Evolutionary conservation across 2,329 filamentous ascomycete genomes (phyloP).

Genomic region (Monosporascus sp.): DNA sequence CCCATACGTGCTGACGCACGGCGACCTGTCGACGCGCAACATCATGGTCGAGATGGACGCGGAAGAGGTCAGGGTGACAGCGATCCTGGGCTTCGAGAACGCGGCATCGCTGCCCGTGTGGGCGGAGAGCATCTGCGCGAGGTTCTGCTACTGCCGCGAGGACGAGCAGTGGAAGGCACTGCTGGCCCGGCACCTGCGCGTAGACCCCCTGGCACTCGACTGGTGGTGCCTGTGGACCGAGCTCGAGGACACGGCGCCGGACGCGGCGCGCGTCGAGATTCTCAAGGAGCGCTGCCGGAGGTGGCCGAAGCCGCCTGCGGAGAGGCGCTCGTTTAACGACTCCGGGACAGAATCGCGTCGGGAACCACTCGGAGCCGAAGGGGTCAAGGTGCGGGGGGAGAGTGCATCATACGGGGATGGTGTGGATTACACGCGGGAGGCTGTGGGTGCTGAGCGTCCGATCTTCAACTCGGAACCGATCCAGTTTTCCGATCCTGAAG

Average conservation of each 20-base stretch:
- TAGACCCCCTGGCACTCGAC: constrained; percentile 13
- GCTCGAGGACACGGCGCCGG: constrained; percentile 4
- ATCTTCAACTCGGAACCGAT: not conserved
- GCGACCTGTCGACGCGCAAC: constrained; percentile 20
- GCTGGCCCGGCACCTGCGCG: constrained; percentile 12
- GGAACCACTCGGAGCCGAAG: not conserved
- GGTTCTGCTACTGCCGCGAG: constrained; percentile 20
- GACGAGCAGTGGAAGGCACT: constrained; percentile 23
- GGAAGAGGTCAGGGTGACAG: constrained; percentile 8
- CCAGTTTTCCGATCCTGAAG: not conserved
- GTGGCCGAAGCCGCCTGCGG: constrained; percentile 13
- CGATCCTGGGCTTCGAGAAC: constrained; percentile 18
- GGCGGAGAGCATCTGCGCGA: constrained; percentile 18
- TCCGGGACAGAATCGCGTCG: not conserved
- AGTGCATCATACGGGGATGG: no score
- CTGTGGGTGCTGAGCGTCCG: not conserved
- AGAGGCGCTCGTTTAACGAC: constrained; percentile 4
- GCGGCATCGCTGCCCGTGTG: constrained; percentile 20
- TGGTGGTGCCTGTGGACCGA: constrained; percentile 22
- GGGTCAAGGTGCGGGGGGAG: no score
- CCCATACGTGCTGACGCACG: constrained; percentile 21
- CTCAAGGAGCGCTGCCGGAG: constrained; percentile 14
- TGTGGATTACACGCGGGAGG: not conserved
- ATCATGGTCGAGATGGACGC: constrained; percentile 9
- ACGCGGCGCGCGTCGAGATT: constrained; percentile 4